Evolutionary conservation across 2,329 filamentous ascomycete genomes (phyloP), one percentile per base, ranked within the genome.

Genomic region (Xylariaceae sp.): DNA sequence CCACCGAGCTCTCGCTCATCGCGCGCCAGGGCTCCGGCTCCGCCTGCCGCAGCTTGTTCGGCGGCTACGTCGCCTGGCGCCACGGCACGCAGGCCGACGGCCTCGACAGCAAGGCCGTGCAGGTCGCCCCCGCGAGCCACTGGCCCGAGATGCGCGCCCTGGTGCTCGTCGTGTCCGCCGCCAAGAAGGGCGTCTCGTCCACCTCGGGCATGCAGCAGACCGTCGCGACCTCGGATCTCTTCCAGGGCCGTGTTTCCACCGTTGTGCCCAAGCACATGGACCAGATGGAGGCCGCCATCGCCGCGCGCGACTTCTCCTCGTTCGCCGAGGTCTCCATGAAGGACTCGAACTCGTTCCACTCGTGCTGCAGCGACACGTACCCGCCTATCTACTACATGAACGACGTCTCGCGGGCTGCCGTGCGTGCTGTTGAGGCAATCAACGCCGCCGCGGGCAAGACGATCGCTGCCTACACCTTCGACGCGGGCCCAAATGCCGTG

Each of bases 361-460:
- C 93, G 29, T 89, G 85, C 43, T 97, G 93, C 64, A 73, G 94
- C 55, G 93, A 98, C 64, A 97, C 93, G 2, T 89, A 89, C 68
- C 93, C 94, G 34, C 93, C 94, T 15, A 98, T 98, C 62, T 96
- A 95, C 68, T 98, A 98, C 74, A 83, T 98, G 76, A 98, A 96
- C 68, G 93, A 98, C 62, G 83, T 91, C 13, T 91, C 85, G 16
- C 76, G 86, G 29, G 89, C 91, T 1, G 89, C 91, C 4, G 88
- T 98, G 45, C 78, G 88, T 39, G 82, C 89, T 13, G 90, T 96
- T 22, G 89, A 98, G 70, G 78, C 83, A 53, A 87, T 97, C 69
- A 98, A 98, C 61, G 74, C 75, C 40, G 76, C 77, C 18, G 88
- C 86, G 4, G 89, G 88, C 40, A 84, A 81, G 68, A 83, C 79